Evolutionary conservation across 2,329 filamentous ascomycete species (phyloP), one percentile per base, ranked within the genome.

Genomic region (Dactylellina leptospora): DNA sequence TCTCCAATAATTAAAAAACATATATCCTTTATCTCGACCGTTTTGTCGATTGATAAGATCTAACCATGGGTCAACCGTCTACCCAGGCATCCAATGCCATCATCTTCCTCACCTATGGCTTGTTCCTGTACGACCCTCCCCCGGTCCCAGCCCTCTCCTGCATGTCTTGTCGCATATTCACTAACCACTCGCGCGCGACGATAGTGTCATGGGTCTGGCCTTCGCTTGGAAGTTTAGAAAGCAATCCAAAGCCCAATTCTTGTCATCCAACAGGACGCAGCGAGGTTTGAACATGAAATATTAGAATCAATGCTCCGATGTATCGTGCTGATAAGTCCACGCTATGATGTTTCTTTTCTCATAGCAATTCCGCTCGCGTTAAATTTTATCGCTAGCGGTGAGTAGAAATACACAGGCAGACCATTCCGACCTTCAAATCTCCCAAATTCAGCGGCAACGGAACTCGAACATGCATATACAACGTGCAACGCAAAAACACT

Each of bases 351-450:
- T 38, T 10, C 16, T 23, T 56, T n/a, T 42, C n/a, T 11, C 77
- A 44, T 44, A 95, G 91, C 89, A 75, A 82, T 92, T 75, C 91
- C 91, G 76, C 83, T 95, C 81, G 90, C 91, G 80, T 84, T 95
- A 79, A 95, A 95, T 82, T 95, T 95, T 83, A 90, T 95, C 82
- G 91, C 91, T 80, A 91, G 90, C 83, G 90, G 91, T 95, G 87
- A 93, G 91, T 93, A 81, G 73, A 80, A 80, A 79, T 79, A 78
- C 78, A 77, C 77, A 74, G 74, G 75, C 77, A 27, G n/a, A 42
- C 27, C 9, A 23, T 56, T 48, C 58, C 25, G 16, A 36, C 25
- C n/a, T 42, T 30, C 33, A 28, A 18, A 40, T n/a, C n/a, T 18
- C 82, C 80, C 82, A 83, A 84, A 87, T n/a, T n/a, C n/a, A n/a